Evolutionary conservation across 768 basidiomycete genomes (phyloP).

Genomic region (Serendipita indica): DNA sequence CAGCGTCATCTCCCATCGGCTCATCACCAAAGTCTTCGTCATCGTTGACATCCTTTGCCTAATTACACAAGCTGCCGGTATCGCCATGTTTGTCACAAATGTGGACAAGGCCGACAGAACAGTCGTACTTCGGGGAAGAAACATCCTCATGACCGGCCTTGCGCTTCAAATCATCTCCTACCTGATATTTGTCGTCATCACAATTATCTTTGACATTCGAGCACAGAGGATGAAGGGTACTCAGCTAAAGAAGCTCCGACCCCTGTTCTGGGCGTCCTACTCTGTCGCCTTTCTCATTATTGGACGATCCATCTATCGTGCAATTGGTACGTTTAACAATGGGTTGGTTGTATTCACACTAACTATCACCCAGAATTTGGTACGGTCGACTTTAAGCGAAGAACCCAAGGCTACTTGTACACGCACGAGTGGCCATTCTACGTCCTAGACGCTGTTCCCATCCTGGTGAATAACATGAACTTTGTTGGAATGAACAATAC

Average conservation of each 20-base stretch:
- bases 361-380: slow-evolving; percentile 10
- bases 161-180: slow-evolving; percentile 12
- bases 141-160: slow-evolving; percentile 12
- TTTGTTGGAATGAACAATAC: not conserved
- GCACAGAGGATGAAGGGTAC: not conserved
- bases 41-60: slow-evolving; percentile 13
- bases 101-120: not conserved
- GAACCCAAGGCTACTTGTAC: slow-evolving; percentile 10
- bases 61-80: slow-evolving; percentile 12
- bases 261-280: slow-evolving; percentile 14
- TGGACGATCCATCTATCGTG: slow-evolving; percentile 11
- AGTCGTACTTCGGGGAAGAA: not conserved
- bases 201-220: slow-evolving; percentile 5
- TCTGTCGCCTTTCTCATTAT: slow-evolving; percentile 8
- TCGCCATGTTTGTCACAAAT: not conserved
- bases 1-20: slow-evolving; percentile 7
- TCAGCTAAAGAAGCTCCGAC: not conserved
- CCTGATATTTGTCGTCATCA: slow-evolving; percentile 8
- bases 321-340: slow-evolving; percentile 8
- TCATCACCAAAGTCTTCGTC: slow-evolving; percentile 15
- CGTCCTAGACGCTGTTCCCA: slow-evolving; percentile 12
- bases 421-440: slow-evolving; percentile 14
- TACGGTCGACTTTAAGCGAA: slow-evolving; percentile 8
- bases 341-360: not conserved
- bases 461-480: slow-evolving; percentile 8